phyloP scores from a whole-genome alignment of 2,329 filamentous ascomycete genomes.

The Bipolaris zeicola region DNA sequence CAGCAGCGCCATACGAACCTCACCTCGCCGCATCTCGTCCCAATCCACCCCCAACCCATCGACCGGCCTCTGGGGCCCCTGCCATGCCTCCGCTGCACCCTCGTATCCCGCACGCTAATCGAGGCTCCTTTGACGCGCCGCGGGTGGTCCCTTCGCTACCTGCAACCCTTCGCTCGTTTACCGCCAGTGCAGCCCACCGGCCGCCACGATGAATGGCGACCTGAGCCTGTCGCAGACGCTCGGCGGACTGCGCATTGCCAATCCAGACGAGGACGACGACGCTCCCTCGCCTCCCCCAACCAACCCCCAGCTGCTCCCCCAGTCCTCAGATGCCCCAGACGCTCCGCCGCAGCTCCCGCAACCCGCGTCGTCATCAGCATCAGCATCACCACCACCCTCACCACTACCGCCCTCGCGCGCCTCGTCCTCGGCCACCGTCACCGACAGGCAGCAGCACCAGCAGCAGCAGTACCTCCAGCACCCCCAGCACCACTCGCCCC shows the following conservation, averaged over 20 bases:
- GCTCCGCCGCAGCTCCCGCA: constrained; percentile 4
- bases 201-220: constrained; percentile 79
- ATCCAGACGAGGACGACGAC: constrained; percentile 76
- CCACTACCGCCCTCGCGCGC: constrained; percentile 31
- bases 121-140: constrained; percentile 25
- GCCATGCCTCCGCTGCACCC: constrained; percentile 33
- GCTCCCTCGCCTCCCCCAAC: not conserved
- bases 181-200: constrained; percentile 29
- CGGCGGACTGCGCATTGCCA: constrained; percentile 94
- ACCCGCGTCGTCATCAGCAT: constrained; percentile 27
- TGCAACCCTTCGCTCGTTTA: constrained; percentile 28
- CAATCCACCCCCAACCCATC: constrained; percentile 17
- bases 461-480: not conserved
- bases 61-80: constrained; percentile 40
- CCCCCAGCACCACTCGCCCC: constrained; percentile 23
- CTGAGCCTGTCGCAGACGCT: constrained; percentile 89
- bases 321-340: constrained; percentile 31
- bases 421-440: constrained; percentile 48
- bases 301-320: not conserved
- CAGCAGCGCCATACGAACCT: constrained; percentile 21
- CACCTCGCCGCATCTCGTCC: constrained; percentile 18
- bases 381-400: no score
- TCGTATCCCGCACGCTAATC: constrained; percentile 20
- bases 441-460: constrained; percentile 33
- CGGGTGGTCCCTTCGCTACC: constrained; percentile 29